Base-by-base conservation (phyloP, 768 basidiomycete genomes). In the Amyloporia xantha region DNA sequence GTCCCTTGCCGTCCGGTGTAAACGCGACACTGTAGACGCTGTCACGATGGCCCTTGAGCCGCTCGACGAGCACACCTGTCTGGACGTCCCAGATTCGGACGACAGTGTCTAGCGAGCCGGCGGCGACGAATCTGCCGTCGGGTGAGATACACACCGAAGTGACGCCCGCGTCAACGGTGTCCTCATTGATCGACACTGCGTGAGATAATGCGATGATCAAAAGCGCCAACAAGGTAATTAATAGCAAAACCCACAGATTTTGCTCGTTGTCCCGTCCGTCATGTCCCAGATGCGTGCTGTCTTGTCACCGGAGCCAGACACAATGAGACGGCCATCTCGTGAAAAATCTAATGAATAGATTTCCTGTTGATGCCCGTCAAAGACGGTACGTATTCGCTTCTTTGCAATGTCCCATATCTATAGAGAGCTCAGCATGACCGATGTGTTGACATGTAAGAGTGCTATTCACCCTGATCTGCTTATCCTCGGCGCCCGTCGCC, bases 331-430 rank as follows among this genome's bases (percentile, higher is more conserved):
- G 5, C 93, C 92, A 57, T 93, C 88, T n/a, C 74, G 68, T 1
- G 90, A 89, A 67, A 93, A 95, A 65, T 89, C 91, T 54, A 96
- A 82, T 1, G 91, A 91, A 67, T 95, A 95, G 60, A 96, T 92
- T 61, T 95, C 93, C 61, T 91, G 87, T 59, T 82, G 81, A 68
- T 96, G 93, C 4, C 93, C 93, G 54, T 87, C 82, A 58, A 94
- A 91, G 9, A 88, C 71, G 54, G 79, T 83, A 48, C 83, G 78
- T 61, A 94, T 89, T 28, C 78, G 78, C 58, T 84, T 84, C 59
- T 81, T 83, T 40, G 75, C 75, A 56, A 96, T 90, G 59, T 94
- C 91, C 93, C 93, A 96, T 58, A 96, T 90, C 87, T 93, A 13
- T 5, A 23, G 19, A 7, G 41, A 17, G 12, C 24, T 30, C 4